Conservation (phyloP, 768 basidiomycete genomes). For the Tulasnella sp. region DNA sequence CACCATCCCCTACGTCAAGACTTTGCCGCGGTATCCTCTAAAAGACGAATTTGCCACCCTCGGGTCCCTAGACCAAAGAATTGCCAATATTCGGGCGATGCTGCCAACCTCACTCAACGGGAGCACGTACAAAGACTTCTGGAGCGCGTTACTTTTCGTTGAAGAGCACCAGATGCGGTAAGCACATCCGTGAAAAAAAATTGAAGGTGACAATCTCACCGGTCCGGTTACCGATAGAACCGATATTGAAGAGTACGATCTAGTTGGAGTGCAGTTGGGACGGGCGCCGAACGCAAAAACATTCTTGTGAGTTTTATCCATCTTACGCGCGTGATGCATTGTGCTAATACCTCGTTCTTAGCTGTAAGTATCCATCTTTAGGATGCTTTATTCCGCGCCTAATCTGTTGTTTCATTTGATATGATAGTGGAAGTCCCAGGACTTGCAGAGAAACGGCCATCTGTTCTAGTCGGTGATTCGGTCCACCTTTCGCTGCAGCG, state of each 20-base stretch:
- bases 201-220: not conserved
- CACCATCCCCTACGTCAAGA: not conserved
- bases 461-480: constrained; percentile 13
- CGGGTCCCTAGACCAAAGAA: constrained; percentile 12
- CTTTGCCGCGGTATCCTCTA: not conserved
- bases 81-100: constrained; percentile 14
- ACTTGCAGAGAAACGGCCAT: constrained; percentile 28
- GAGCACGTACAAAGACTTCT: constrained; percentile 19
- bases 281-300: not conserved
- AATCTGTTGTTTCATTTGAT: not conserved
- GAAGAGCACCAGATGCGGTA: constrained; percentile 32
- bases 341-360: not conserved
- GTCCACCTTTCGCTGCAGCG: constrained; percentile 1
- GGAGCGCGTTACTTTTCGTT: constrained; percentile 25
- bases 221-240: not conserved
- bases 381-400: not conserved
- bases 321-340: not conserved
- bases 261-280: constrained; percentile 10
- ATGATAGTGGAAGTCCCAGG: constrained; percentile 22
- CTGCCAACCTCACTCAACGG: constrained; percentile 12
- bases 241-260: constrained; percentile 30
- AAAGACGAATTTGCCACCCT: not conserved
- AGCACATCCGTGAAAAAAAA: not conserved
- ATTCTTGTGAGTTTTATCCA: not conserved
- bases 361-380: not conserved